These are phyloP conservation scores for Talaromyces sp. DNA, from an alignment of 2,329 filamentous ascomycete species.

Conservation along the genomic window DNA sequence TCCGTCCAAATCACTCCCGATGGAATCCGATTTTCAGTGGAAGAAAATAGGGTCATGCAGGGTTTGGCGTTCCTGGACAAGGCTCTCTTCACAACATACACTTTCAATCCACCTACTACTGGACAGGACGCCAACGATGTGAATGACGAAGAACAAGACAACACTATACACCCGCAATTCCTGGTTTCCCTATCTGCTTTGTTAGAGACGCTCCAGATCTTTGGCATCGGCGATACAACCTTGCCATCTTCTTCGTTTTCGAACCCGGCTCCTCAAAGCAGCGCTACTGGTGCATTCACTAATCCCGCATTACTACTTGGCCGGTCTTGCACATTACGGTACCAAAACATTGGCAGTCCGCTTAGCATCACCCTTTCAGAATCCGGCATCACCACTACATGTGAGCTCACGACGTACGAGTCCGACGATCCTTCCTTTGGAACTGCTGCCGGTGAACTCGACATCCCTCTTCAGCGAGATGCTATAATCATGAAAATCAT, in stretches of 20 bases:
- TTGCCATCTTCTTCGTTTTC: conserved; percentile 70
- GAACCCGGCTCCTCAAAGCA: conserved; percentile 62
- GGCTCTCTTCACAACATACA: conserved; percentile 81
- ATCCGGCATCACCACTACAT: conserved; percentile 79
- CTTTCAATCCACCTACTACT: conserved; percentile 51
- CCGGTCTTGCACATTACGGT: conserved; percentile 80
- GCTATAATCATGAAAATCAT: conserved; percentile 87
- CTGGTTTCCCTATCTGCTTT: conserved; percentile 82
- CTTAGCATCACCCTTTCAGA: conserved; percentile 85
- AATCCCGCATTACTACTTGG: conserved; percentile 77
- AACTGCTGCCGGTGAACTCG: conserved; percentile 24
- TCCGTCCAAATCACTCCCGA: conserved; percentile 74
- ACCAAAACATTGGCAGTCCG: conserved; percentile 67
- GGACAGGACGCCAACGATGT: conserved; percentile 21
- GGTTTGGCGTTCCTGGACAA: conserved; percentile 84
- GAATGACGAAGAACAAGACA: conserved; percentile 19
- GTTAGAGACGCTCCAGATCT: conserved; percentile 92
- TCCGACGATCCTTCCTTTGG: conserved; percentile 63
- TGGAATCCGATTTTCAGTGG: conserved; percentile 80
- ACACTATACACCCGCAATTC: conserved; percentile 60
- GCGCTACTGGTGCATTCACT: conserved; percentile 68
- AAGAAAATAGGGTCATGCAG: conserved; percentile 88
- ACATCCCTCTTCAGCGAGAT: conserved; percentile 80
- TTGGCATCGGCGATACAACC: conserved; percentile 63
- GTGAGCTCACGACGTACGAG: conserved; percentile 84